phyloP scores from a whole-genome alignment of 768 basidiomycete species.

The Coprinopsis cinerea region DNA sequence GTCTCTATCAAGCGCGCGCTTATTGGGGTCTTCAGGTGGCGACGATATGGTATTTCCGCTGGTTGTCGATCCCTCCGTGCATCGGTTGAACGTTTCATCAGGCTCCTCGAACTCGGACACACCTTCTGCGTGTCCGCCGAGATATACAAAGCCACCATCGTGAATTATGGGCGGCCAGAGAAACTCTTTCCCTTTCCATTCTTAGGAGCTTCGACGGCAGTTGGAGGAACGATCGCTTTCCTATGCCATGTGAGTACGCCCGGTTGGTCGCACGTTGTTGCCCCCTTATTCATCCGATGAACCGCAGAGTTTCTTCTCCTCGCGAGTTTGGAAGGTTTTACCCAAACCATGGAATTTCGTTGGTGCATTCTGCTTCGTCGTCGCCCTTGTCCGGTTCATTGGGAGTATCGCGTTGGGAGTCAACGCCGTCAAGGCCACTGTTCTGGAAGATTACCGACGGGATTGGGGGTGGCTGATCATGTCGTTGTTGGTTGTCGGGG shows the following conservation, averaged over 20 bases:
- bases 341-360: slow-evolving; percentile 14
- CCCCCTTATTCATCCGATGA: too few relatives aligned
- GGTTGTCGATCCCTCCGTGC: too few relatives aligned
- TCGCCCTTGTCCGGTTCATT: not conserved
- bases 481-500: slow-evolving; percentile 1
- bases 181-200: not conserved
- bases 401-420: not conserved
- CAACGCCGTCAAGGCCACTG: not conserved
- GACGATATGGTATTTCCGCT: not conserved
- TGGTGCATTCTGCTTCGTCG: not conserved
- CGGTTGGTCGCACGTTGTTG: too few relatives aligned
- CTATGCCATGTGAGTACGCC: slow-evolving; percentile 5
- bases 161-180: slow-evolving; percentile 2
- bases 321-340: slow-evolving; percentile 23
- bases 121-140: slow-evolving; percentile 10
- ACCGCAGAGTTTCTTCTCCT: slow-evolving; percentile 28
- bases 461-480: slow-evolving; percentile 2
- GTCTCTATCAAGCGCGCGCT: not conserved
- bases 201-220: slow-evolving; percentile 3
- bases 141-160: slow-evolving; percentile 9
- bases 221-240: slow-evolving; percentile 9
- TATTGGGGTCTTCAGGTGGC: not conserved
- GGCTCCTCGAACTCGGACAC: slow-evolving; percentile 10
- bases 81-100: not conserved
- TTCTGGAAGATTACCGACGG: not conserved